phyloP scores from a whole-genome alignment of 306 rosid species.

The Potentilla sterilis region DNA sequence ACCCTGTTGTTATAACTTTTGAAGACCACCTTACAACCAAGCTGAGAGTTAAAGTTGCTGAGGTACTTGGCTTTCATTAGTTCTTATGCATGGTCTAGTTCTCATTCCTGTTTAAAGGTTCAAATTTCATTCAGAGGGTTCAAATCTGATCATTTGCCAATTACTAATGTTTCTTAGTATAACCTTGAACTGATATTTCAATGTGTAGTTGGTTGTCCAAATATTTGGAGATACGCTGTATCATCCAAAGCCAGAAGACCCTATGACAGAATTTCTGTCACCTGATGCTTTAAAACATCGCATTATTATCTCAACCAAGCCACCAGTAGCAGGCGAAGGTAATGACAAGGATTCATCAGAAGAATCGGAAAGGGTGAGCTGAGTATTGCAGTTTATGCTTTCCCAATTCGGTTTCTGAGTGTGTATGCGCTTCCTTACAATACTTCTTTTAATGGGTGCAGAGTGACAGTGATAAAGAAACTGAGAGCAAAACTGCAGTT shows the following conservation, averaged over 20 bases:
- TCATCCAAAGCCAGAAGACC: slow-evolving; percentile 51
- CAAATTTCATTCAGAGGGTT: neutral
- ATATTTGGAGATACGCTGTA: slow-evolving; percentile 70
- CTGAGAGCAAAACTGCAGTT: slow-evolving; percentile 33
- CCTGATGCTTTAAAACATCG: slow-evolving; percentile 73
- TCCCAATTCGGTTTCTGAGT: slow-evolving; percentile 18
- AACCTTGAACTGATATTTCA: slow-evolving; percentile 12
- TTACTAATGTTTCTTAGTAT: neutral
- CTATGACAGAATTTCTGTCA: slow-evolving; percentile 64
- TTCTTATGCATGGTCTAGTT: neutral
- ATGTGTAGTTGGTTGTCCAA: slow-evolving; percentile 56
- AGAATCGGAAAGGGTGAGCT: slow-evolving; percentile 55
- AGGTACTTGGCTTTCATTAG: slow-evolving; percentile 40
- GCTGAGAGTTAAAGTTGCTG: slow-evolving; percentile 88
- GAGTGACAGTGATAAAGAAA: slow-evolving; percentile 57
- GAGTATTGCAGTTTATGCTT: neutral
- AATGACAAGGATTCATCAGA: slow-evolving; percentile 49
- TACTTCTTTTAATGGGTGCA: slow-evolving; percentile 25
- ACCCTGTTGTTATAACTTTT: slow-evolving; percentile 80
- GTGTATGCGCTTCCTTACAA: slow-evolving; percentile 3
- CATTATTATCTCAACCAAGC: slow-evolving; percentile 79
- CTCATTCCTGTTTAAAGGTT: neutral
- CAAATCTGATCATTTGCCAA: neutral
- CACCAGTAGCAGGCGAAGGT: slow-evolving; percentile 64
- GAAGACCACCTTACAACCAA: slow-evolving; percentile 83